These are phyloP conservation scores for Parietichytrium sp. DNA, from an alignment of 108 stramenopile species.

Conservation along the genomic window DNA sequence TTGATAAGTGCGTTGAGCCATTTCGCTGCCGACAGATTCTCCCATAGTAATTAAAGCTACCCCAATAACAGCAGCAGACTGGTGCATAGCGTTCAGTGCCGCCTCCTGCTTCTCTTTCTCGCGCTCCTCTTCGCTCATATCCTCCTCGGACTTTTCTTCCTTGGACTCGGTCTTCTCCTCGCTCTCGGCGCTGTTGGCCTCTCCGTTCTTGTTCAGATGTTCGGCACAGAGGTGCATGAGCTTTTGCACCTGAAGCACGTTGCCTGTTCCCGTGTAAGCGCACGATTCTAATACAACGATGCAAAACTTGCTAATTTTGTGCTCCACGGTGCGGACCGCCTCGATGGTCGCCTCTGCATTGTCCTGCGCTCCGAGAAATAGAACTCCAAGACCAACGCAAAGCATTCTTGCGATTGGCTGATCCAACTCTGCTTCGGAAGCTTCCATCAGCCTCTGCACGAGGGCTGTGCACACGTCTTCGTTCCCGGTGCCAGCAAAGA, in stretches of 20 bases:
- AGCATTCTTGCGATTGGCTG: conserved; percentile 87
- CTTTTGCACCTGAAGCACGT: conserved; percentile 92
- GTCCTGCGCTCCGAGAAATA: conserved; percentile 91
- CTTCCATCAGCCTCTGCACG: conserved; percentile 94
- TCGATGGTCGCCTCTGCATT: conserved; percentile 95
- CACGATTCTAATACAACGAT: conserved; percentile 83
- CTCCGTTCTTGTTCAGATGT: conserved; percentile 58
- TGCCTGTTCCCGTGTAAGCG: conserved; percentile 96
- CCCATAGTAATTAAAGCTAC: conserved; percentile 94
- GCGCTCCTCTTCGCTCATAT: conserved; percentile 18
- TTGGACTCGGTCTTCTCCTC: not conserved
- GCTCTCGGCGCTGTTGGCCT: not conserved
- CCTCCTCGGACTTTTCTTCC: not conserved
- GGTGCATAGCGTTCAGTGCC: conserved; percentile 41
- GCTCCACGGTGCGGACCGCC: conserved; percentile 89
- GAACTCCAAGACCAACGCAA: conserved; percentile 87
- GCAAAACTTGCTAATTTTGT: conserved; percentile 88
- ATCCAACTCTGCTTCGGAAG: conserved; percentile 90
- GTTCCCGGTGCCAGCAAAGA: conserved; percentile 92
- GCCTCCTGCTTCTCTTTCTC: conserved; percentile 40
- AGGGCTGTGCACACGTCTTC: conserved; percentile 88
- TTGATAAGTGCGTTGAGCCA: conserved; percentile 93
- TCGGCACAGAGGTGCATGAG: conserved; percentile 97
- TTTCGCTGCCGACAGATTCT: conserved; percentile 94
- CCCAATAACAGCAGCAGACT: conserved; percentile 89